Base-by-base conservation (phyloP, 768 basidiomycete genomes). In the Collybiopsis luxurians region DNA sequence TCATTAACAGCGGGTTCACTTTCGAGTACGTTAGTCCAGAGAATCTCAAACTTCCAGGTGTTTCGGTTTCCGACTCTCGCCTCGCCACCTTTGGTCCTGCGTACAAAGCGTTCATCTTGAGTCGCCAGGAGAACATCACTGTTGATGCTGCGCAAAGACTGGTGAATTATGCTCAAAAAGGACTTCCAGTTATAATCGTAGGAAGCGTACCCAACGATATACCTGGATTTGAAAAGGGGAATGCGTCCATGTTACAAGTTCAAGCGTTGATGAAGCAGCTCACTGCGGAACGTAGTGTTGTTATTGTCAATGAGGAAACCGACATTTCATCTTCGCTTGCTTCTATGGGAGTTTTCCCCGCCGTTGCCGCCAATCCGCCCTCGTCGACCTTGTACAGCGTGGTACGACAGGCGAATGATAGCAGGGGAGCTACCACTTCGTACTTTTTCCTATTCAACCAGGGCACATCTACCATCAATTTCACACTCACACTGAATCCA, bases 21-120 rank as follows among this genome's bases (percentile, higher is more conserved):
- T 61, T 59, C 27, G 61, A 61, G 17, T 61, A 61, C 34, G 61
- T 59, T 30, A 61, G 61, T 24, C 58, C 58, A 9, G 61, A 61
- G 26, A 61, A 61, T 36, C 21, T 61, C 5, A 57, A 59, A 40
- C 61, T 61, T 42, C 61, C 58, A 10, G 61, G 61, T 6, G 58
- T 61, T 17, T 56, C 55, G 15, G 61, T 61, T 27, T 38, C 58
- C 30, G 40, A 56, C 34, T 50, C 50, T 15, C 61, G 61, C 2
- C 61, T 61, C 27, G 55, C 58, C 5, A 17, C 55, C 10, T 11
- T 42, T 26, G 61, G 61, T 15, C 61, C 61, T 19, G 61, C 58
- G 2, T 61, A 61, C 27, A 61, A 61, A 43, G 61, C 61, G 5
- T 61, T 59, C 19, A 42, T 61, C 19, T 47, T 61, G 15, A 49